These are phyloP conservation scores for Fagus sylvatica DNA, from an alignment of 306 rosid genomes.

Conservation along the genomic window DNA sequence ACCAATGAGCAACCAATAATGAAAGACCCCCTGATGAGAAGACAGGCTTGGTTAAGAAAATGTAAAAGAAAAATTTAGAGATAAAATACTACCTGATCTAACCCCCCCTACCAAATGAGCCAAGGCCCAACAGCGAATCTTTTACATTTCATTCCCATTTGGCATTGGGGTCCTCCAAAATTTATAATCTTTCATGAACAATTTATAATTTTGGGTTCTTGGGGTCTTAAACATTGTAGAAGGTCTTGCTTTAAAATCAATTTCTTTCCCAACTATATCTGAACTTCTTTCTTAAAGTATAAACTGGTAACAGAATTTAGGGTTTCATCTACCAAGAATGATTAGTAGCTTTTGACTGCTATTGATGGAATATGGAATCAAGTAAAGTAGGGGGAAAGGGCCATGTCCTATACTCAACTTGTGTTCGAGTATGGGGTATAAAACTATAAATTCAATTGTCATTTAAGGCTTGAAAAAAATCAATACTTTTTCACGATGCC, in stretches of 20 bases:
- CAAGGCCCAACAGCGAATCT: not conserved
- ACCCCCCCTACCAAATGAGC: not conserved
- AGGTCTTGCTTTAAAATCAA: too few species aligned
- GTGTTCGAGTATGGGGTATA: not conserved
- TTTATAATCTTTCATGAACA: not conserved
- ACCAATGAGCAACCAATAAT: not conserved
- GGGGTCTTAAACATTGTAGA: not conserved
- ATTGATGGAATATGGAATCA: not conserved
- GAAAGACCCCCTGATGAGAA: constrained; percentile 1
- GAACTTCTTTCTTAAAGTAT: too few species aligned
- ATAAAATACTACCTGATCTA: not conserved
- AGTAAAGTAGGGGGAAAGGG: not conserved
- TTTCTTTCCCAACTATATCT: not conserved
- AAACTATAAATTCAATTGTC: not conserved
- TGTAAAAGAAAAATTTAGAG: not conserved
- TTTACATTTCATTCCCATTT: not conserved
- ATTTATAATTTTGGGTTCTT: not conserved
- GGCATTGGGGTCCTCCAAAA: not conserved
- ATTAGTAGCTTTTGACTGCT: not conserved
- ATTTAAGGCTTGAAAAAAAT: not conserved
- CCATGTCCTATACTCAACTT: not conserved
- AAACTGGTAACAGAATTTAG: too few species aligned
- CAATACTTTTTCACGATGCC: not conserved
- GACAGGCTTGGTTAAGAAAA: not conserved
- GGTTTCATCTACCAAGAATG: not conserved